Percentiles rank a stretch among this genome's conserved stretches.
Conservation (phyloP, 2,329 filamentous ascomycete genomes). For the Neonectria faginata region DNA sequence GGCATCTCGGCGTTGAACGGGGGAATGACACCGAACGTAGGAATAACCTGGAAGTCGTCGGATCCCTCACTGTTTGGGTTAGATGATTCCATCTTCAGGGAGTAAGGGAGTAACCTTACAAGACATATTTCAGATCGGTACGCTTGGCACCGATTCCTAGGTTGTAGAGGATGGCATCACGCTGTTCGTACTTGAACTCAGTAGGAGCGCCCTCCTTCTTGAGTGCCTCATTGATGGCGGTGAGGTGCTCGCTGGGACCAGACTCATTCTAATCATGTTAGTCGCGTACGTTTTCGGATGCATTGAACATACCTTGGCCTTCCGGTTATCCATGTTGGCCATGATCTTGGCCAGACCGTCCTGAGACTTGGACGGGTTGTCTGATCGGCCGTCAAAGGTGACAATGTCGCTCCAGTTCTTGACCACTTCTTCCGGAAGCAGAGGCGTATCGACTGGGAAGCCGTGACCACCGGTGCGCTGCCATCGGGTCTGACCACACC, state of each 20-base stretch:
- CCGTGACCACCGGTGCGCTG: slow-evolving; percentile 89
- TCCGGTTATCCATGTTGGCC: slow-evolving; percentile 86
- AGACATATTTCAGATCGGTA: slow-evolving; percentile 87
- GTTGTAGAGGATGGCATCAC: slow-evolving; percentile 95
- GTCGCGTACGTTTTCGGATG: background rate
- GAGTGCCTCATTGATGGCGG: slow-evolving; percentile 81
- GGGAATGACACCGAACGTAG: slow-evolving; percentile 97
- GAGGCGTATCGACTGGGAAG: slow-evolving; percentile 86
- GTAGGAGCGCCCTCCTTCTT: slow-evolving; percentile 76
- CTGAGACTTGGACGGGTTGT: slow-evolving; percentile 83
- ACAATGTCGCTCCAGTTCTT: slow-evolving; percentile 82
- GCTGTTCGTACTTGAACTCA: slow-evolving; percentile 85
- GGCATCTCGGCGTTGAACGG: slow-evolving; percentile 86
- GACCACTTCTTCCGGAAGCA: slow-evolving; percentile 86
- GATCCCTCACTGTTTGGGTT: slow-evolving; percentile 73
- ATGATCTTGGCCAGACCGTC: slow-evolving; percentile 81
- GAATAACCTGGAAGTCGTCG: slow-evolving; percentile 92
- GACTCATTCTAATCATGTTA: slow-evolving; percentile 33
- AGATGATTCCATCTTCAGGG: background rate
- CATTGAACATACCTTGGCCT: slow-evolving; percentile 67
- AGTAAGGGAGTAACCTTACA: slow-evolving; percentile 55
- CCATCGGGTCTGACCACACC: slow-evolving; percentile 93
- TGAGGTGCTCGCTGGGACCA: slow-evolving; percentile 73
- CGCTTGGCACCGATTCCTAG: slow-evolving; percentile 92
- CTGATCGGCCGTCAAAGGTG: slow-evolving; percentile 88